phyloP scores from a whole-genome alignment of 768 basidiomycete genomes.

The Thelephora ganbajun region DNA sequence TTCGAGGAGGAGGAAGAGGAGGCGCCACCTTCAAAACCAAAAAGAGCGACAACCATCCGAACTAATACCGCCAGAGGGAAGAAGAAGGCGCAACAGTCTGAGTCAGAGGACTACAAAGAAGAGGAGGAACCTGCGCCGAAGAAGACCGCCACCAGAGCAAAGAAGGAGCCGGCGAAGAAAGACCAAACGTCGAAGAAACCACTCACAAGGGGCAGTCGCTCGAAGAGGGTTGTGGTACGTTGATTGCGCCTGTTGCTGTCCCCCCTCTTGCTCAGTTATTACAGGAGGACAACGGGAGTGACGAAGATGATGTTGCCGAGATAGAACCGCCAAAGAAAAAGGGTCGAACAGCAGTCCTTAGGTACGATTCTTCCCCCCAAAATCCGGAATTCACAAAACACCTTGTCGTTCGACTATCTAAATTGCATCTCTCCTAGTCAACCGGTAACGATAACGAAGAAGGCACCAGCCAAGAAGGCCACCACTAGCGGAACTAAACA shows the following conservation, averaged over 20 bases:
- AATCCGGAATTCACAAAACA: too few species aligned
- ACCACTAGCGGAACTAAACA: conserved; percentile 29
- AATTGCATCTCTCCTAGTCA: neutral
- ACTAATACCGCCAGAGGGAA: conserved; percentile 29
- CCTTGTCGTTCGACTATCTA: neutral
- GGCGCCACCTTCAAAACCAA: conserved; percentile 29
- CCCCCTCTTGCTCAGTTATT: conserved; percentile 19
- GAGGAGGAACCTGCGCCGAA: conserved; percentile 12
- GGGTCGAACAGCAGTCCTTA: conserved; percentile 49
- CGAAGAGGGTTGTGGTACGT: conserved; percentile 23
- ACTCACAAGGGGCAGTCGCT: conserved; percentile 12
- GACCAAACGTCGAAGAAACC: conserved; percentile 20
- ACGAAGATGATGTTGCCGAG: conserved; percentile 39
- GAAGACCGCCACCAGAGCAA: conserved; percentile 18
- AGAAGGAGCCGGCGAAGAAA: conserved; percentile 20
- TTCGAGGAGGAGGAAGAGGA: conserved; percentile 37
- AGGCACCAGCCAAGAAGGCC: conserved; percentile 36
- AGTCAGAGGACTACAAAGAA: conserved; percentile 9
- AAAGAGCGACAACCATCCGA: conserved; percentile 31
- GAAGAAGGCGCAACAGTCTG: conserved; percentile 15
- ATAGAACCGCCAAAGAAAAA: conserved; percentile 46
- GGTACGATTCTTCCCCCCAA: conserved; percentile 26
- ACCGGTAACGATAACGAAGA: conserved; percentile 25
- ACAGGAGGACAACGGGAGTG: conserved; percentile 43
- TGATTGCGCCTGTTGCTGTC: neutral